Conservation (phyloP, 2,329 filamentous ascomycete genomes). For the Chaetoscypha palmicola region DNA sequence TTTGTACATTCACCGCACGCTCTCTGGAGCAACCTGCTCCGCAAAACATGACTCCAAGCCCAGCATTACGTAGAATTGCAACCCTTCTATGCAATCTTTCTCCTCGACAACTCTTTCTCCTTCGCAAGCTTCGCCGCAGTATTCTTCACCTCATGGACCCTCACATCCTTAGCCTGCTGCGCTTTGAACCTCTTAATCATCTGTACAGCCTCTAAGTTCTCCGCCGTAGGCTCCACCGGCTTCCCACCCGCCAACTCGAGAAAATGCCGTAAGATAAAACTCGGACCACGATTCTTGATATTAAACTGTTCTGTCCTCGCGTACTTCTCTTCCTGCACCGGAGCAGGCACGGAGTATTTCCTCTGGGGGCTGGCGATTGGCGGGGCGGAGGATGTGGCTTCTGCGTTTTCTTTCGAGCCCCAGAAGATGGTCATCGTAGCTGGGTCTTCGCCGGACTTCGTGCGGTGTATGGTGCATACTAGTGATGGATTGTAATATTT, state of each 20-base stretch:
- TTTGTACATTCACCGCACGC: too few species aligned
- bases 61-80: too few species aligned
- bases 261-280: constrained; percentile 56
- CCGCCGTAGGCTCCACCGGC: constrained; percentile 46
- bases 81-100: constrained; percentile 31
- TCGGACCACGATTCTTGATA: constrained; percentile 56
- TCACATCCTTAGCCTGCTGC: constrained; percentile 47
- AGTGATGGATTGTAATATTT: constrained; percentile 92
- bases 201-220: constrained; percentile 53
- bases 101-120: constrained; percentile 52
- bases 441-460: constrained; percentile 45
- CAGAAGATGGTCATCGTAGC: constrained; percentile 61
- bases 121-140: constrained; percentile 55
- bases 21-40: too few species aligned
- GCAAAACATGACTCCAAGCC: too few species aligned
- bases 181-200: constrained; percentile 48
- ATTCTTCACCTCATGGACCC: constrained; percentile 44
- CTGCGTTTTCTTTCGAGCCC: too few species aligned
- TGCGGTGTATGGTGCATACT: constrained; percentile 74
- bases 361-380: too few species aligned
- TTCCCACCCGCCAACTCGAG: constrained; percentile 55
- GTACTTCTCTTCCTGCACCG: constrained; percentile 41
- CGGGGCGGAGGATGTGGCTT: too few species aligned
- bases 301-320: constrained; percentile 36
- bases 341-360: too few species aligned